Evolutionary conservation across 2,329 filamentous ascomycete species (phyloP), one percentile per base, ranked within the genome.

Genomic region (Beauveria bassiana): DNA sequence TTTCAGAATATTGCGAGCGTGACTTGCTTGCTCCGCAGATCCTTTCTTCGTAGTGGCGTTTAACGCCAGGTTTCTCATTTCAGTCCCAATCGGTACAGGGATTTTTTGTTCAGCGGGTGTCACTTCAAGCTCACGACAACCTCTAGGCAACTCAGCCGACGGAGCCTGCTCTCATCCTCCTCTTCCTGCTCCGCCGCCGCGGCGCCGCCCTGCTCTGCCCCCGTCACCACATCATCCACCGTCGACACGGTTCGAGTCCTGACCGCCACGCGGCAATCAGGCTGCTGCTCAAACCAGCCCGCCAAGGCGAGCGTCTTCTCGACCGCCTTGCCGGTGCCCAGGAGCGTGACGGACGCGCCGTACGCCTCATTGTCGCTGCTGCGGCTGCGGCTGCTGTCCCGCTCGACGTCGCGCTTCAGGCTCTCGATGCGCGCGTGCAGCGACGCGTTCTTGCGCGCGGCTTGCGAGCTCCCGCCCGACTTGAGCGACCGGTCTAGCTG

Each of bases 321-420:
- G 34, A 91, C 86, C 8, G 88, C 88, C 65, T 80, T 81, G 1
- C 88, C 88, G 0, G 86, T 87, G 8, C 84, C 88, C 59, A 87
- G 79, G 2, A 90, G 71, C 16, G 81, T 76, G 4, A 90, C 85
- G 22, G 68, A 70, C 10, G 73, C 69, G 3, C 69, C 68, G 20
- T 68, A 65, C 22, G 64, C 64, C 53, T 64, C 65, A 54, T 65
- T 62, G 56, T 68, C 66, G 59, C 63, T 65, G 47, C 14, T 34
- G 31, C 24, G n/a, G n/a, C 47, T 28, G 18, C 26, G 6, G n/a
- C 26, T 28, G 22, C 40, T n/a, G 31, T 34, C 31, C 9, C 34
- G 26, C 26, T 61, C 59, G 63, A 65, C 65, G 59, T 71, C 70
- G 51, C 71, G 70, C 68, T 75, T 70, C 43, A 81, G 73, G 7